A percentile compares a stretch with the other conserved stretches of the same genome.
phyloP scores from a whole-genome alignment of 768 basidiomycete species.

The Solioccasus polychromus region DNA sequence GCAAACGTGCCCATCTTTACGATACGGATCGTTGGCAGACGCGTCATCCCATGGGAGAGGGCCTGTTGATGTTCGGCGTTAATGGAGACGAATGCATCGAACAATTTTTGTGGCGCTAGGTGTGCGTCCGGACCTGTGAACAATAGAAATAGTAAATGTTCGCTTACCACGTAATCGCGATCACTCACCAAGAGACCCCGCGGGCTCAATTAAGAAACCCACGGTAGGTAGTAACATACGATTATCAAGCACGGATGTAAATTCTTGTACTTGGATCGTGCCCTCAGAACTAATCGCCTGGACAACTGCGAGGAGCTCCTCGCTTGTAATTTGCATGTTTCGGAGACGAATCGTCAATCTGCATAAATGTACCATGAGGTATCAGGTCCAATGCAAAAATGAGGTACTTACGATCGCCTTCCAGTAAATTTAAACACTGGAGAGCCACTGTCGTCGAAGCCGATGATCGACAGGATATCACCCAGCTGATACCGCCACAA shows the following conservation, averaged over 20 bases:
- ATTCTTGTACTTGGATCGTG: conserved; percentile 11
- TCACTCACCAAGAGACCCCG: conserved; percentile 13
- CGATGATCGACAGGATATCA: no score
- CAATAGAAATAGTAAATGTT: background rate
- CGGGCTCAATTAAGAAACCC: conserved; percentile 17
- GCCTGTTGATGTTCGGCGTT: background rate
- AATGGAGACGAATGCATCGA: conserved; percentile 6
- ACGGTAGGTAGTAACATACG: conserved; percentile 1
- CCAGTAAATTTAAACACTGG: conserved; percentile 16
- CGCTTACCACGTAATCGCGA: background rate
- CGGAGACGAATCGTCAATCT: conserved; percentile 11
- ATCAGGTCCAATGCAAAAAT: no score
- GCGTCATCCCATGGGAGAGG: background rate
- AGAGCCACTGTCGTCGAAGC: conserved; percentile 8
- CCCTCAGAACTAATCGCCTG: background rate
- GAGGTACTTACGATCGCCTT: conserved; percentile 16
- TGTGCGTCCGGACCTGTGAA: conserved; percentile 8
- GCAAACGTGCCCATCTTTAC: conserved; percentile 19
- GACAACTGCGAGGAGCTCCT: conserved; percentile 9
- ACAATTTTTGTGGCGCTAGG: background rate
- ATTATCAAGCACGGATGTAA: conserved; percentile 16
- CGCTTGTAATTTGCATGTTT: conserved; percentile 4
- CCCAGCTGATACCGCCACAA: conserved; percentile 25
- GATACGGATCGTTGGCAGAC: conserved; percentile 22
- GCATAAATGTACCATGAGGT: no score